Evolutionary conservation across 2,329 filamentous ascomycete genomes (phyloP).

Genomic region (Apiospora phragmitis): DNA sequence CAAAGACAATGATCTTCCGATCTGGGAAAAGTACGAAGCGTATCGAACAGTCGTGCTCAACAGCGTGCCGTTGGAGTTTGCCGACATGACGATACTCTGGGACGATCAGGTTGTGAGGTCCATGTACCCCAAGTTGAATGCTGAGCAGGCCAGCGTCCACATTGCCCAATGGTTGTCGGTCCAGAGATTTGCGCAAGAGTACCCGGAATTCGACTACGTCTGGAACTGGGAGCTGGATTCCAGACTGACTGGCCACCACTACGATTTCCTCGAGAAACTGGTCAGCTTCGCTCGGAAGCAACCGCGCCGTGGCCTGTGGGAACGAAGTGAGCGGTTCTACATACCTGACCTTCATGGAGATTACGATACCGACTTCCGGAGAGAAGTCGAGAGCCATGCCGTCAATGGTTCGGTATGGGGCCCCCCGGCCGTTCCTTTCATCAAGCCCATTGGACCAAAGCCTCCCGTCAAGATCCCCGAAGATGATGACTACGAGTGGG

Average conservation of each 20-base stretch:
- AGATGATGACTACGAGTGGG: conserved; percentile 73
- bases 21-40: conserved; percentile 58
- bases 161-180: conserved; percentile 69
- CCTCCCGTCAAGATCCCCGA: conserved; percentile 59
- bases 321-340: conserved; percentile 71
- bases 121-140: conserved; percentile 74
- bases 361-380: conserved; percentile 67
- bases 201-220: conserved; percentile 77
- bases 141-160: conserved; percentile 53
- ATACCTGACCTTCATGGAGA: conserved; percentile 68
- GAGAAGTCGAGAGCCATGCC: conserved; percentile 57
- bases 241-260: conserved; percentile 77
- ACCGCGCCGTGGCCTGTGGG: conserved; percentile 72
- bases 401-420: conserved; percentile 66
- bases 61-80: conserved; percentile 69
- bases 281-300: conserved; percentile 64
- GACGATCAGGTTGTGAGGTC: conserved; percentile 72
- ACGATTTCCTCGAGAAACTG: conserved; percentile 72
- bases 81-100: conserved; percentile 72
- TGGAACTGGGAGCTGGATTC: conserved; percentile 91
- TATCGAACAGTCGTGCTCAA: conserved; percentile 62
- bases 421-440: conserved; percentile 56
- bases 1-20: conserved; percentile 59
- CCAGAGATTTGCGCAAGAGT: conserved; percentile 73
- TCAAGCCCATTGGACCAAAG: conserved; percentile 62